Evolutionary conservation across 805 yeast genomes (phyloP).

Genomic region (Wickerhamomyces bisporus): DNA sequence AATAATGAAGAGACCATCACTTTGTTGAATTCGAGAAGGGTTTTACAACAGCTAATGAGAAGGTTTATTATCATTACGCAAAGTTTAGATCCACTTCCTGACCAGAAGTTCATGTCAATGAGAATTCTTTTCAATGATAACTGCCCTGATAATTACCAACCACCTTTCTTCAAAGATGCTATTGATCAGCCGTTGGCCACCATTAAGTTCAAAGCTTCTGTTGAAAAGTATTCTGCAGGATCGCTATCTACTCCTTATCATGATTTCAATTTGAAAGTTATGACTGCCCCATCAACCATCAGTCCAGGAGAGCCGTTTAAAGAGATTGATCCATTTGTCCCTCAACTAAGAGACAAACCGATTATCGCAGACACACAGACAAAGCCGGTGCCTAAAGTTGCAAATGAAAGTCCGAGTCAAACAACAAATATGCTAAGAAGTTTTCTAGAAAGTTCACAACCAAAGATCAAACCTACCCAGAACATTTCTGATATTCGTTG

Average conservation of each 20-base stretch:
- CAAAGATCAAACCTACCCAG: constrained; percentile 27
- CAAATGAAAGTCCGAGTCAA: constrained; percentile 23
- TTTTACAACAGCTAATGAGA: constrained; percentile 44
- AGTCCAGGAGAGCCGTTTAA: constrained; percentile 1
- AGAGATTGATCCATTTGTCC: constrained; percentile 20
- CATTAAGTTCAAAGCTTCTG: constrained; percentile 19
- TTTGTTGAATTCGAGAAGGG: constrained; percentile 34
- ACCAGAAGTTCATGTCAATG: constrained; percentile 40
- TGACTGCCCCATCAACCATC: constrained; percentile 18
- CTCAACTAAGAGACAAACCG: constrained; percentile 2
- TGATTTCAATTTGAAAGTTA: constrained; percentile 25
- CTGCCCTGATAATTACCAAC: constrained; percentile 45
- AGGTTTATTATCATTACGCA: constrained; percentile 50
- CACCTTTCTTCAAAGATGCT: constrained; percentile 42
- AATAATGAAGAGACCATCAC: constrained; percentile 8
- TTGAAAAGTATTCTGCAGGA: constrained; percentile 23
- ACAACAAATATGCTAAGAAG: constrained; percentile 28
- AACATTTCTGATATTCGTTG: constrained; percentile 7
- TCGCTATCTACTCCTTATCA: constrained; percentile 28
- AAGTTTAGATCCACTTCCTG: constrained; percentile 46
- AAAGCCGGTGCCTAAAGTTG: not conserved
- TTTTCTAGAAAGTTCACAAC: constrained; percentile 23
- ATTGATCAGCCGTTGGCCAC: constrained; percentile 30
- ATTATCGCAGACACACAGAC: not conserved
- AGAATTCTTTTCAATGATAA: constrained; percentile 43